These are phyloP conservation scores for Senecio squalidus DNA, from an alignment of 140 eudicot species.

Conservation along the genomic window DNA sequence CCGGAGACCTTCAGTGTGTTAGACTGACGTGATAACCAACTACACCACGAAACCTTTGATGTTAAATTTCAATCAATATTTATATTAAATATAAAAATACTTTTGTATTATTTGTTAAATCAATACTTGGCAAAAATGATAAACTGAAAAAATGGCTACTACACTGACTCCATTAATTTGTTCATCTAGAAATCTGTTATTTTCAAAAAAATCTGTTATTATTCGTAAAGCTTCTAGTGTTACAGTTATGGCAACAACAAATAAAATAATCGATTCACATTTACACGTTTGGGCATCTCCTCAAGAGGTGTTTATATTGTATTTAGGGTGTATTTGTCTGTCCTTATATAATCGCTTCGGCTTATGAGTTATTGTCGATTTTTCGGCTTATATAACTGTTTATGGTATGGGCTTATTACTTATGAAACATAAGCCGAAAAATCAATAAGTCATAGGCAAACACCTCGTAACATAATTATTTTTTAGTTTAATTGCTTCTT, in stretches of 20 bases:
- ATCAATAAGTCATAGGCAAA: too few relatives aligned
- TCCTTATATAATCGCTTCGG: too few relatives aligned
- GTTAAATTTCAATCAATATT: not conserved
- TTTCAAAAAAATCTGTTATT: not conserved
- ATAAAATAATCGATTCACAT: constrained; percentile 77
- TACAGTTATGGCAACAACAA: constrained; percentile 29
- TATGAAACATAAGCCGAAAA: too few relatives aligned
- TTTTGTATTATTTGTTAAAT: not conserved
- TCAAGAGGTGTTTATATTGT: constrained; percentile 38
- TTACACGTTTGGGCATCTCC: constrained; percentile 94
- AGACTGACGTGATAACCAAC: constrained; percentile 93
- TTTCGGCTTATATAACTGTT: too few relatives aligned
- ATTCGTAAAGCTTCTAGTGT: constrained; percentile 6
- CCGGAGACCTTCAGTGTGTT: constrained; percentile 94
- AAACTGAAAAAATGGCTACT: too few relatives aligned
- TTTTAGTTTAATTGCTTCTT: not conserved
- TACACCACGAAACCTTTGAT: constrained; percentile 71
- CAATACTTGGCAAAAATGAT: too few relatives aligned
- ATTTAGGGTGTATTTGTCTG: not conserved
- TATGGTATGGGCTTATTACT: too few relatives aligned
- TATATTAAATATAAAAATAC: not conserved
- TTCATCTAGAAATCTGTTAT: not conserved
- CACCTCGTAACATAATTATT: too few relatives aligned
- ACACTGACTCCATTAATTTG: too few relatives aligned
- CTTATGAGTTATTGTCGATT: too few relatives aligned